Conservation (phyloP, 495 filamentous ascomycete species). For the Podospora pseudopauciseta region DNA sequence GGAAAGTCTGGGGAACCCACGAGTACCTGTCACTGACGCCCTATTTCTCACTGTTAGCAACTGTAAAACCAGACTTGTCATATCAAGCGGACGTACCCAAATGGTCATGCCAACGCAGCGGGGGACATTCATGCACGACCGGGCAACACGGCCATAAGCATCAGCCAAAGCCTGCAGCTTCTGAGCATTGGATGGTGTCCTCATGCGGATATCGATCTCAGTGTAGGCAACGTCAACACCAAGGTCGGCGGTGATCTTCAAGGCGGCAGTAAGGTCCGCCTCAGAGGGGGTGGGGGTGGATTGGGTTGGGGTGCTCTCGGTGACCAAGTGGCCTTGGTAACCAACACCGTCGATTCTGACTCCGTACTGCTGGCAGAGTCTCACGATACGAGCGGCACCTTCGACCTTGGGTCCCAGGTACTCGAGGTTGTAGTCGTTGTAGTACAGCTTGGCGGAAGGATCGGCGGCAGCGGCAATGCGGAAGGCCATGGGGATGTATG, state of each 20-base stretch:
- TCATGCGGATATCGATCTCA: constrained; percentile 56
- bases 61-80: background rate
- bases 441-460: constrained; percentile 49
- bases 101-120: constrained; percentile 60
- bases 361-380: constrained; percentile 43
- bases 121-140: constrained; percentile 50
- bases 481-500: constrained; percentile 48
- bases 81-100: constrained; percentile 37
- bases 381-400: constrained; percentile 45
- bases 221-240: constrained; percentile 60
- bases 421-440: constrained; percentile 69
- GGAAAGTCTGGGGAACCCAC: constrained; percentile 50
- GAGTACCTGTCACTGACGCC: constrained; percentile 58
- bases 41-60: background rate
- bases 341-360: constrained; percentile 60
- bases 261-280: constrained; percentile 29
- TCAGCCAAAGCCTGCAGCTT: constrained; percentile 45
- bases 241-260: constrained; percentile 29
- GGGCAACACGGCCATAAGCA: constrained; percentile 53
- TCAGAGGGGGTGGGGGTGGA: constrained; percentile 36
- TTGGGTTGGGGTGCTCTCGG: constrained; percentile 46
- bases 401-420: constrained; percentile 49
- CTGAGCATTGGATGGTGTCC: constrained; percentile 40
- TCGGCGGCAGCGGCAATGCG: constrained; percentile 38
- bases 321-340: constrained; percentile 56